phyloP scores from a whole-genome alignment of 2,329 filamentous ascomycete species.

The Aspergillus ruber region DNA sequence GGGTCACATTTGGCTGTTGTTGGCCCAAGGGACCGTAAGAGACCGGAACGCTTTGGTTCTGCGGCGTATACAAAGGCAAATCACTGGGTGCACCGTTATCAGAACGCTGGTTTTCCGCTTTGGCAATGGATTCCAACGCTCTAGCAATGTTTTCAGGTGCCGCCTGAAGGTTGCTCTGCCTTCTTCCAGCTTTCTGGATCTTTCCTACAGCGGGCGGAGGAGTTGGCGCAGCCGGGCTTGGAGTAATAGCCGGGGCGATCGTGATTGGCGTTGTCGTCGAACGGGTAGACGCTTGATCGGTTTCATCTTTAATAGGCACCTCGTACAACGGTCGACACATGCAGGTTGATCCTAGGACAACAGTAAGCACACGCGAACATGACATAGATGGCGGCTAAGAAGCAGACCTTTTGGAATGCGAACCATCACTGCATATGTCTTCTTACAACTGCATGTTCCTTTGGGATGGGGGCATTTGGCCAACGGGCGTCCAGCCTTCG shows the following conservation, averaged over 20 bases:
- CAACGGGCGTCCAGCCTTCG: conserved; percentile 43
- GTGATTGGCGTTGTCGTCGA: conserved; percentile 1
- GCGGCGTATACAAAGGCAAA: conserved; percentile 8
- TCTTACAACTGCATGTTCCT: conserved; percentile 36
- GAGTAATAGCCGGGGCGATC: not conserved
- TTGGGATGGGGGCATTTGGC: conserved; percentile 43
- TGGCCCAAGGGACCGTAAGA: not conserved
- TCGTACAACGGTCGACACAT: conserved; percentile 37
- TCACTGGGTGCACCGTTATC: conserved; percentile 11
- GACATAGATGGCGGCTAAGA: not conserved
- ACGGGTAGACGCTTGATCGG: conserved; percentile 10
- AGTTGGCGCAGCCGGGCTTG: conserved; percentile 11
- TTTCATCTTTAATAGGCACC: conserved; percentile 23
- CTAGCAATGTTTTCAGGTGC: conserved; percentile 29
- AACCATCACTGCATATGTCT: conserved; percentile 40
- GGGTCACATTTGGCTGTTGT: not conserved
- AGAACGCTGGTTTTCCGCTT: conserved; percentile 14
- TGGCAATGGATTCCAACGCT: conserved; percentile 24
- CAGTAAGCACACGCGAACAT: not conserved
- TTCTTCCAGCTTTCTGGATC: conserved; percentile 29
- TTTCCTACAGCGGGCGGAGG: conserved; percentile 24
- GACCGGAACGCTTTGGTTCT: not conserved
- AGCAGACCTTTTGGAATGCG: conserved; percentile 37
- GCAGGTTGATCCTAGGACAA: conserved; percentile 30
- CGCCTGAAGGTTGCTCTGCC: conserved; percentile 27